Evolutionary conservation across 306 rosid species (phyloP).

Genomic region (Rosa lucieae): DNA sequence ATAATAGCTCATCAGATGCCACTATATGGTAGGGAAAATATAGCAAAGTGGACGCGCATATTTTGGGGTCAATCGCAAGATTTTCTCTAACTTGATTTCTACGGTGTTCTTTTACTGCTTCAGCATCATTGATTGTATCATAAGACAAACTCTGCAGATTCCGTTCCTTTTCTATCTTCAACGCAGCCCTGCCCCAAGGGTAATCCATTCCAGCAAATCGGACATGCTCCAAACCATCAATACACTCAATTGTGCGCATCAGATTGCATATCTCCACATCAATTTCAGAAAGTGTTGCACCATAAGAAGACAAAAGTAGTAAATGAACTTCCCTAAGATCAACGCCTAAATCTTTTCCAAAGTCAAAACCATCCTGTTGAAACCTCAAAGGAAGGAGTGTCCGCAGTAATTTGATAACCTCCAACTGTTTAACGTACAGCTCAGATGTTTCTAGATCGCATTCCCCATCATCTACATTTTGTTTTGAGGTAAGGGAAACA

Average conservation of each 20-base stretch:
- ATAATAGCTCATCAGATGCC: constrained; percentile 42
- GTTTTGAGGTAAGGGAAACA: constrained; percentile 44
- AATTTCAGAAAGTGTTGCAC: constrained; percentile 57
- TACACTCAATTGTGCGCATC: constrained; percentile 61
- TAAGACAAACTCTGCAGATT: constrained; percentile 29
- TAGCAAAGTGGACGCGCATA: constrained; percentile 72
- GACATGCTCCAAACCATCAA: constrained; percentile 37
- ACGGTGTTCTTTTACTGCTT: constrained; percentile 53
- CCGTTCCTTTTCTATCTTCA: constrained; percentile 40
- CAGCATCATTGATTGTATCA: constrained; percentile 44
- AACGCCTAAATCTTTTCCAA: constrained; percentile 46
- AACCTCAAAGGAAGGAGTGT: constrained; percentile 42
- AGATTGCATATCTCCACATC: constrained; percentile 65
- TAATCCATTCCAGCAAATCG: constrained; percentile 38
- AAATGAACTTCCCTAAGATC: constrained; percentile 60
- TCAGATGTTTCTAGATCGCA: constrained; percentile 27
- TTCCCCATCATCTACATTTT: constrained; percentile 35
- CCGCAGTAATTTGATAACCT: constrained; percentile 63
- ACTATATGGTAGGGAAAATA: constrained; percentile 65
- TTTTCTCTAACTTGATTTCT: constrained; percentile 64
- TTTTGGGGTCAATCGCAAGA: constrained; percentile 67
- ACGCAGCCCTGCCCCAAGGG: constrained; percentile 55
- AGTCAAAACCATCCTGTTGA: constrained; percentile 39
- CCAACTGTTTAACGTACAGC: constrained; percentile 46
- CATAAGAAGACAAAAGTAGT: constrained; percentile 65